A percentile compares a stretch with the other conserved stretches of the same genome.
phyloP scores from a whole-genome alignment of 1,284 basidiomycete species.

The Cystobasidium slooffiae region DNA sequence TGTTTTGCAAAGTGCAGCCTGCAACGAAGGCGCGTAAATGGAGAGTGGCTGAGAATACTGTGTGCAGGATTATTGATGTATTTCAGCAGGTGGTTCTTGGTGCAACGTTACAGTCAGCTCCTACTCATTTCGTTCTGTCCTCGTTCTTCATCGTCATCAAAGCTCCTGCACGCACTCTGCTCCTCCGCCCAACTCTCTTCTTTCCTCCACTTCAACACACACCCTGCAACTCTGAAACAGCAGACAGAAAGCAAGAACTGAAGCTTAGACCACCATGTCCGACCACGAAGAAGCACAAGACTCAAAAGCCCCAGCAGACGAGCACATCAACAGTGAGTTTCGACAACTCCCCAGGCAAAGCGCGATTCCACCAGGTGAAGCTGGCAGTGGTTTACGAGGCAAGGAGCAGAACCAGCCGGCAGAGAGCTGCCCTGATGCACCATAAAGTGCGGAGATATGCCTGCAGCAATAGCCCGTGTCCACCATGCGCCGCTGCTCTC shows the following conservation, averaged over 20 bases:
- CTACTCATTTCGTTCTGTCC: too few species aligned
- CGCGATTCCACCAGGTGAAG: not conserved
- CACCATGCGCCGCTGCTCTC: not conserved
- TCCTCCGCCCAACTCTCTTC: not conserved
- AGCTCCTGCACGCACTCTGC: too few species aligned
- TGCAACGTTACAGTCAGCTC: too few species aligned
- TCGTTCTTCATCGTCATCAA: too few species aligned
- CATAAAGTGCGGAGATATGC: not conserved
- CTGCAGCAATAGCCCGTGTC: not conserved
- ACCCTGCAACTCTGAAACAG: not conserved
- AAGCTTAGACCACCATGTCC: slow-evolving; percentile 29
- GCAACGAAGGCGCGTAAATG: not conserved
- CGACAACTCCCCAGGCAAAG: too few species aligned
- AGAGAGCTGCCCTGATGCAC: not conserved
- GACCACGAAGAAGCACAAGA: slow-evolving; percentile 43
- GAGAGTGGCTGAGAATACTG: not conserved
- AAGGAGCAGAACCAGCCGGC: not conserved
- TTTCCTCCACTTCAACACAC: slow-evolving; percentile 12
- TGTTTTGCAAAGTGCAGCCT: too few species aligned
- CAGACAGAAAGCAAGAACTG: not conserved
- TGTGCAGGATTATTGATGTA: not conserved
- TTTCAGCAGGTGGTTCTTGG: too few species aligned
- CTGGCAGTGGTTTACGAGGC: not conserved
- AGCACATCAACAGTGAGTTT: slow-evolving; percentile 44
- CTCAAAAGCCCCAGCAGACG: slow-evolving; percentile 33